Percentiles rank a stretch among this genome's conserved stretches.
Evolutionary conservation across 768 basidiomycete genomes (phyloP).

Genomic region (Lactarius hengduanensis): DNA sequence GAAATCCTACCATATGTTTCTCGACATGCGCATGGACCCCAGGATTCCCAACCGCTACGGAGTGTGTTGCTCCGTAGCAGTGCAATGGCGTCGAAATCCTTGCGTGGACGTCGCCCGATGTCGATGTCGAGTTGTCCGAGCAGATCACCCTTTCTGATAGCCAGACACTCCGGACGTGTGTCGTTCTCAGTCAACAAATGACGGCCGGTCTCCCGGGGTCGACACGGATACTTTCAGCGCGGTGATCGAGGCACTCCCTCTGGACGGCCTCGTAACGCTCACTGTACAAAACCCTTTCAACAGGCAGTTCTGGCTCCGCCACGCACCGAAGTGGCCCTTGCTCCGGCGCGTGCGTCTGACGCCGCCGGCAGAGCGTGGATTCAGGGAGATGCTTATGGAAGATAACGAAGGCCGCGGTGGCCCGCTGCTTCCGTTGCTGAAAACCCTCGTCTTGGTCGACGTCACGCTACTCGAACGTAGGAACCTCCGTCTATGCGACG

Average conservation of each 20-base stretch:
- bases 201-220: not conserved
- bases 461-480: not conserved
- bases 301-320: not conserved
- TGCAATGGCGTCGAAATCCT: not conserved
- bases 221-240: not conserved
- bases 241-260: not conserved
- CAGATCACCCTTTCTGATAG: not conserved
- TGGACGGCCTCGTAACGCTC: not conserved
- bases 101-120: constrained; percentile 11
- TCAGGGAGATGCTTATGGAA: not conserved
- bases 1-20: not conserved
- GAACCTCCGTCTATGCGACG: not conserved
- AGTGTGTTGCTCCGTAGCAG: not conserved
- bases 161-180: not conserved
- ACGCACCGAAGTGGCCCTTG: constrained; percentile 1
- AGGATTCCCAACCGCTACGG: constrained; percentile 11
- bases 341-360: constrained; percentile 1
- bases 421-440: constrained; percentile 1
- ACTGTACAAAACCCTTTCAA: not conserved
- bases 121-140: not conserved
- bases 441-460: not conserved
- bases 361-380: not conserved
- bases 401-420: not conserved
- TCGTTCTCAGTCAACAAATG: not conserved
- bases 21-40: not conserved